These are phyloP conservation scores for Pharnaceum exiguum DNA, from an alignment of 148 eudicot genomes.

Conservation along the genomic window DNA sequence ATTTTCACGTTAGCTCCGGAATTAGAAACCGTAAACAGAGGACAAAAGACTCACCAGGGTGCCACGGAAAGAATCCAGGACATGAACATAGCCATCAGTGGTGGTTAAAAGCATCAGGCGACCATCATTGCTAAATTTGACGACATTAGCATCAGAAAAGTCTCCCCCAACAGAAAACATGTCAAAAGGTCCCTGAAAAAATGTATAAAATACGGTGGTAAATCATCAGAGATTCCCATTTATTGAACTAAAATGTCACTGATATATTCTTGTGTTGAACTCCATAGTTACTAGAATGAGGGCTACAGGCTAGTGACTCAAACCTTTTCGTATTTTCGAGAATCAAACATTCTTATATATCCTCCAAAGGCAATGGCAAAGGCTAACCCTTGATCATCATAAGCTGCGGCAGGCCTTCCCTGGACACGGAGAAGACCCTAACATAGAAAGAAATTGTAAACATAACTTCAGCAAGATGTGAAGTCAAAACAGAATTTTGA, in stretches of 20 bases:
- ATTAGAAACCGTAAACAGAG: not conserved
- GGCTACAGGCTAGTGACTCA: slow-evolving; percentile 4
- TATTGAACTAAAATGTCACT: too few species aligned
- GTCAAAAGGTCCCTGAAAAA: slow-evolving; percentile 87
- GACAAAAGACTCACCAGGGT: slow-evolving; percentile 58
- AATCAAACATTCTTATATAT: slow-evolving; percentile 83
- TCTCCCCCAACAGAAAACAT: slow-evolving; percentile 82
- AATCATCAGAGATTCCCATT: too few species aligned
- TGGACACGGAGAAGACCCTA: slow-evolving; percentile 94
- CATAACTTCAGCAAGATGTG: not conserved
- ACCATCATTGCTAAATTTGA: slow-evolving; percentile 93
- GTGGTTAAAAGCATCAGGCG: slow-evolving; percentile 89
- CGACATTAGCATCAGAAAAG: slow-evolving; percentile 79
- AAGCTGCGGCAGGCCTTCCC: slow-evolving; percentile 94
- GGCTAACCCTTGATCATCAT: slow-evolving; percentile 94
- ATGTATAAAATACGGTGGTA: slow-evolving; percentile 6
- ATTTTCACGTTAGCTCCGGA: not conserved
- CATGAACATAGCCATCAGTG: slow-evolving; percentile 74
- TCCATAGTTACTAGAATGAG: too few species aligned
- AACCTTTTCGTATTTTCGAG: slow-evolving; percentile 90
- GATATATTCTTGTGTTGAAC: too few species aligned
- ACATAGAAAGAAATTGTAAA: not conserved
- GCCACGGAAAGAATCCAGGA: slow-evolving; percentile 89
- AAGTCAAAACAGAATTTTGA: not conserved
- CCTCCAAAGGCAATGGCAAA: slow-evolving; percentile 97